phyloP scores from a whole-genome alignment of 208 protist genomes.

The Wallacemonas collosoma region DNA sequence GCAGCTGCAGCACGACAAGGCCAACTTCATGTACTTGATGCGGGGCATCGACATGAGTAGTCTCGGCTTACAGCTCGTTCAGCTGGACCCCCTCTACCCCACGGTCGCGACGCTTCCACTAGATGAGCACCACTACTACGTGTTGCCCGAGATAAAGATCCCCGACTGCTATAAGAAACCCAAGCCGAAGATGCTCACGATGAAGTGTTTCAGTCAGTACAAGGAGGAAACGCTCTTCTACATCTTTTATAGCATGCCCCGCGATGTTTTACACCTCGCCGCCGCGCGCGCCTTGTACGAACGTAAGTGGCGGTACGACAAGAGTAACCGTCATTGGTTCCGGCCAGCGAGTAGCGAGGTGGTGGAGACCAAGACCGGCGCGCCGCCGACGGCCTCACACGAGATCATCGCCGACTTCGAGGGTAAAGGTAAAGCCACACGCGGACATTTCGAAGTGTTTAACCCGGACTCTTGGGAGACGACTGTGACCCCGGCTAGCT shows the following conservation, averaged over 20 bases:
- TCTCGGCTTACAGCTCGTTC: conserved; percentile 63
- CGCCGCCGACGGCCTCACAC: not conserved
- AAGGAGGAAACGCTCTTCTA: conserved; percentile 98
- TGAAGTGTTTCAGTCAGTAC: conserved; percentile 89
- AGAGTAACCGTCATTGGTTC: conserved; percentile 75
- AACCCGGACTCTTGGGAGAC: conserved; percentile 68
- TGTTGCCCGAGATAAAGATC: conserved; percentile 79
- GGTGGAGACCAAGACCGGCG: not conserved
- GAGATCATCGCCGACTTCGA: conserved; percentile 4
- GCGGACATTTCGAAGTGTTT: conserved; percentile 61
- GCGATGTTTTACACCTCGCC: conserved; percentile 95
- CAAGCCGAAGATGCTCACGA: conserved; percentile 66
- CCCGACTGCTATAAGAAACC: conserved; percentile 83
- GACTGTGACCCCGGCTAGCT: conserved; percentile 37
- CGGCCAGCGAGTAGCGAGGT: conserved; percentile 10
- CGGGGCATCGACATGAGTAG: conserved; percentile 75
- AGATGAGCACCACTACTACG: conserved; percentile 57
- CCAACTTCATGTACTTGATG: conserved; percentile 69
- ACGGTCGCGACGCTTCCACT: conserved; percentile 70
- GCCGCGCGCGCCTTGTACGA: conserved; percentile 93
- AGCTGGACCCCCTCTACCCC: conserved; percentile 72
- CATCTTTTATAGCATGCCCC: conserved; percentile 98
- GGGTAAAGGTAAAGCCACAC: conserved; percentile 22
- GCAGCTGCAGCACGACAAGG: conserved; percentile 47
- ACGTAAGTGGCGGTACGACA: conserved; percentile 92